phyloP scores from a whole-genome alignment of 2,329 filamentous ascomycete species.

The Colletotrichum sp. region DNA sequence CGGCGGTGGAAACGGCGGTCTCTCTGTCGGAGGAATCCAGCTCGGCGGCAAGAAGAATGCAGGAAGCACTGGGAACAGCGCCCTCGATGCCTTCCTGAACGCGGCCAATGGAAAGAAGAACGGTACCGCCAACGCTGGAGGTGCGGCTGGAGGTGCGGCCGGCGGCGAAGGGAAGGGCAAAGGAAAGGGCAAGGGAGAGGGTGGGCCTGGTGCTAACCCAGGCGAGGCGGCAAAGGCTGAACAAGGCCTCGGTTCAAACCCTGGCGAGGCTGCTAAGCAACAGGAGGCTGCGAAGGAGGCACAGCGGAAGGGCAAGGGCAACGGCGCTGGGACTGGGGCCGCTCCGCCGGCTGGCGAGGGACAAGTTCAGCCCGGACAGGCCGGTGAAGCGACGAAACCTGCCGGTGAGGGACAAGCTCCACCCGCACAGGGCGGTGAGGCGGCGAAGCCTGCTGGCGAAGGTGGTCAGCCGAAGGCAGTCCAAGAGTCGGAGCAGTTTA shows the following conservation, averaged over 20 bases:
- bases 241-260: not conserved
- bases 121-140: not conserved
- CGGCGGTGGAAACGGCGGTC: not conserved
- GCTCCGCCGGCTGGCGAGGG: not conserved
- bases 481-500: slow-evolving; percentile 14
- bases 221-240: slow-evolving; percentile 7
- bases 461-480: slow-evolving; percentile 8
- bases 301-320: not conserved
- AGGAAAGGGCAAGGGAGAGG: not conserved
- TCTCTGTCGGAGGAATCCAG: not conserved
- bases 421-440: not conserved
- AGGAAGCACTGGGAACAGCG: slow-evolving; percentile 4
- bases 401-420: not conserved
- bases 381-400: not conserved
- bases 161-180: not conserved
- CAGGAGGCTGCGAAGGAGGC: slow-evolving; percentile 10
- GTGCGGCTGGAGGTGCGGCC: not conserved
- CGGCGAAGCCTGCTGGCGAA: not conserved
- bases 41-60: not conserved
- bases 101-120: slow-evolving; percentile 8
- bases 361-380: not conserved
- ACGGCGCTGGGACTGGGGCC: not conserved
- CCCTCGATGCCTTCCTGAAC: not conserved
- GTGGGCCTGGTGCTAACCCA: not conserved
- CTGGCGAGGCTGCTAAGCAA: not conserved